Evolutionary conservation across 139 green algal genomes (phyloP), one percentile per base, ranked within the genome.

Genomic region (Chlorella vulgaris): DNA sequence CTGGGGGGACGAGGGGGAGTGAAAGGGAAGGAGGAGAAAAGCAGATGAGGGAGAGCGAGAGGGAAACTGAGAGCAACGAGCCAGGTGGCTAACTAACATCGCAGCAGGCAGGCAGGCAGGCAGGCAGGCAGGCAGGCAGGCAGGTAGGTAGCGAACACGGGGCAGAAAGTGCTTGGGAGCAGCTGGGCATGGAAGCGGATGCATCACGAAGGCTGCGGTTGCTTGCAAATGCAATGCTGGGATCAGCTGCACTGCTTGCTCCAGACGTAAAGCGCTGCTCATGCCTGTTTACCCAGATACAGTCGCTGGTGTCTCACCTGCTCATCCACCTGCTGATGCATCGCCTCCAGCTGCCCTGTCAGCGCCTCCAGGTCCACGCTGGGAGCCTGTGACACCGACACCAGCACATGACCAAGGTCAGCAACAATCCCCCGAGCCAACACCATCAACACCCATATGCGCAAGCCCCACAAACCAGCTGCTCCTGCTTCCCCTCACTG

Each of bases 291-390:
- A 58, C 47, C 47, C 69, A 5, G 4, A 5, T 40, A 29, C 36
- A 55, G 13, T 7, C 28, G 8, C 53, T 62, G 40, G 24, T 5
- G 15, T 26, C 63, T 5, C n/a, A 85, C 89, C 77, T 96, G 83
- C 55, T 96, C 90, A 19, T 94, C 91, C 42, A 93, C 31, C 29
- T 82, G 71, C 1, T 40, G 58, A 62, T 96, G 91, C 36, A 70
- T 74, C n/a, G 89, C 86, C 39, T 80, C 78, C 82, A 97, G 75
- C 80, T 85, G 61, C 28, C 55, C 4, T 0, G 85, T 88, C 43
- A 97, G 82, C n/a, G 83, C 84, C 36, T 94, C 90, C 53, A 97
- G 86, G 80, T 94, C 90, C 31, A 96, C 93, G 38, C 69, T 88
- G 38, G 93, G 92, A 7, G 87, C 90, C 76, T 90, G 76, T 87